Evolutionary conservation across 225 moss, liverwort and hornwort genomes (phyloP).

Genomic region (Bryum argenteum): DNA sequence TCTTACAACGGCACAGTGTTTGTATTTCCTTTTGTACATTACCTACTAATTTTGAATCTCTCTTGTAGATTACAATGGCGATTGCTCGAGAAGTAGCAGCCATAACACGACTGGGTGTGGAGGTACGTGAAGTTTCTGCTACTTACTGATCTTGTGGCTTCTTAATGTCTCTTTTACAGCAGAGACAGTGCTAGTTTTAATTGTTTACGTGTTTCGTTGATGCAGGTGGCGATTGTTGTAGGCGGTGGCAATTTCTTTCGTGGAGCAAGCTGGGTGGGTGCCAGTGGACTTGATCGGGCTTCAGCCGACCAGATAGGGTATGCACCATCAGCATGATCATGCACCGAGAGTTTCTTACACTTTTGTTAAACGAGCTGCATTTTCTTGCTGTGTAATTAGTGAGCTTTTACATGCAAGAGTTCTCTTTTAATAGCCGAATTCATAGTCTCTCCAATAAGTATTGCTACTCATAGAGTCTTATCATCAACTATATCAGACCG

Average conservation of each 20-base stretch:
- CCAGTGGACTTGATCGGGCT: constrained; percentile 90
- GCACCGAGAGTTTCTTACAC: background rate
- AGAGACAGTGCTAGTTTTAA: background rate
- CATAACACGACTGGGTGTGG: constrained; percentile 82
- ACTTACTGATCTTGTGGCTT: background rate
- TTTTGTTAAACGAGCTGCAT: background rate
- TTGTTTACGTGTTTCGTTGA: background rate
- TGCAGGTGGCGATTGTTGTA: constrained; percentile 90
- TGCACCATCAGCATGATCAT: background rate
- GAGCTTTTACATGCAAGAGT: too few species aligned
- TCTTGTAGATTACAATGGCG: constrained; percentile 79
- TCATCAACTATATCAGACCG: too few species aligned
- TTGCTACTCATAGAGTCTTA: too few species aligned
- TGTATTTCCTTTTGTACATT: too few species aligned
- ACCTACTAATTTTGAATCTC: constrained; percentile 14
- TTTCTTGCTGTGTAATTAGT: too few species aligned
- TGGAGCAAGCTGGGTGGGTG: constrained; percentile 90
- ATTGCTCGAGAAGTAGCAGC: constrained; percentile 91
- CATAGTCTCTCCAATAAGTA: too few species aligned
- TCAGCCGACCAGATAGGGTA: constrained; percentile 97
- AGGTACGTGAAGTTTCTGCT: constrained; percentile 44
- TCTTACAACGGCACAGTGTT: too few species aligned
- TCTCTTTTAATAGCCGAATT: too few species aligned
- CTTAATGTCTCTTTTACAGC: too few species aligned
- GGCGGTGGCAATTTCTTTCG: constrained; percentile 95